Evolutionary conservation across 2,329 filamentous ascomycete genomes (phyloP).

Genomic region (Rutstroemia sp.): DNA sequence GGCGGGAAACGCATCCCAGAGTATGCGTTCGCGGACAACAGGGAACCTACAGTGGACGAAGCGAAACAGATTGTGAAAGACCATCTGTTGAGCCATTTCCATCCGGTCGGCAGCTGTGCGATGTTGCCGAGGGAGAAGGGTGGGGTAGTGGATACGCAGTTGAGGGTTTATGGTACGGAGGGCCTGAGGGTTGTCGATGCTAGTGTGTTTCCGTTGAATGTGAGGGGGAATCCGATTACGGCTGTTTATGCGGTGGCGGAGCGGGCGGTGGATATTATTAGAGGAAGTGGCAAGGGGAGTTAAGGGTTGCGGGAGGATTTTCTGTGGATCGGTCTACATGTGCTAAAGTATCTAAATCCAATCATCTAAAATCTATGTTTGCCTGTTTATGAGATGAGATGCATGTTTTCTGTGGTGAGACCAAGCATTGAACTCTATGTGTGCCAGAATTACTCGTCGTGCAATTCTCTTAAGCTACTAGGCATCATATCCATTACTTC

Average conservation of each 20-base stretch:
- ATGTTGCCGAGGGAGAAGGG: slow-evolving; percentile 3
- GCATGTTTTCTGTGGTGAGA: no score
- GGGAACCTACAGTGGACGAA: background rate
- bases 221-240: background rate
- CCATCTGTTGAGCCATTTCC: background rate
- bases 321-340: no score
- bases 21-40: background rate
- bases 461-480: no score
- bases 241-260: slow-evolving; percentile 8
- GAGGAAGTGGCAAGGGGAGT: background rate
- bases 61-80: background rate
- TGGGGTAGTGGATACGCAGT: slow-evolving; percentile 1
- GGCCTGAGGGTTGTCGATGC: slow-evolving; percentile 1
- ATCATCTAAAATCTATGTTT: no score
- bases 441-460: no score
- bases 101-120: background rate
- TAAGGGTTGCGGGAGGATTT: no score
- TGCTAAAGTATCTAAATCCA: no score
- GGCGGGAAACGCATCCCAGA: background rate
- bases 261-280: slow-evolving; percentile 7
- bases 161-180: slow-evolving; percentile 1
- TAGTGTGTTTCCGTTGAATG: slow-evolving; percentile 1
- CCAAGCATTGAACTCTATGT: no score
- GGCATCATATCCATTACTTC: no score
- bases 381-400: no score